phyloP scores from a whole-genome alignment of 306 rosid genomes.

The Casuarina glauca region DNA sequence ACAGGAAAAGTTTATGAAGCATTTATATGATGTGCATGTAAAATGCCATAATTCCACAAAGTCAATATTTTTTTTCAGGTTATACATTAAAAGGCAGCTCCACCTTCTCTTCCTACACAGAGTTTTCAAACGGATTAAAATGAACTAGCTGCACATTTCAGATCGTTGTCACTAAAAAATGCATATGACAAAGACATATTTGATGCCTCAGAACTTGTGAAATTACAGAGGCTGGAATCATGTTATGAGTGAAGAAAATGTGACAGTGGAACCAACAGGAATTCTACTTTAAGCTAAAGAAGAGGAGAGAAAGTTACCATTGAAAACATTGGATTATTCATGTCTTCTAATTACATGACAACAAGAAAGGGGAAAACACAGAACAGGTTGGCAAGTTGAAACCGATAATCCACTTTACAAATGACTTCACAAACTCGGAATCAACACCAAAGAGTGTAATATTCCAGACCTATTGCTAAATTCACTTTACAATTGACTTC shows the following conservation, averaged over 20 bases:
- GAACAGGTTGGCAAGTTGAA: not conserved
- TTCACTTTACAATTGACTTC: not conserved
- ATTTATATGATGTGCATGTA: not conserved
- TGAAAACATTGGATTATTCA: not conserved
- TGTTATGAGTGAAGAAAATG: not conserved
- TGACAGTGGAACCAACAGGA: not conserved
- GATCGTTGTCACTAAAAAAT: not conserved
- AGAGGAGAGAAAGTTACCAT: not conserved
- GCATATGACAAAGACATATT: not conserved
- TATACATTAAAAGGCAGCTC: not conserved
- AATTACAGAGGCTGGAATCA: not conserved
- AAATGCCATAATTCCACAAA: not conserved
- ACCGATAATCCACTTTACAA: constrained; percentile 3
- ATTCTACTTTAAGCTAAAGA: not conserved
- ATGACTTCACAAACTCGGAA: too few species aligned
- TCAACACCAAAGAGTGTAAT: too few species aligned
- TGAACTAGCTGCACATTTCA: not conserved
- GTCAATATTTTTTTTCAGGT: not conserved
- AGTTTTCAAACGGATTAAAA: not conserved
- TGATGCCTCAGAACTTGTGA: not conserved
- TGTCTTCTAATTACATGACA: not conserved
- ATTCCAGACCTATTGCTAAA: too few species aligned
- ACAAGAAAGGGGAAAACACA: not conserved
- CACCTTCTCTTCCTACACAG: not conserved
- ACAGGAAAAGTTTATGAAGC: not conserved